Percentiles rank a stretch among this genome's conserved stretches.
phyloP scores from a whole-genome alignment of 805 yeast species.

The Candida palmyrensis region DNA sequence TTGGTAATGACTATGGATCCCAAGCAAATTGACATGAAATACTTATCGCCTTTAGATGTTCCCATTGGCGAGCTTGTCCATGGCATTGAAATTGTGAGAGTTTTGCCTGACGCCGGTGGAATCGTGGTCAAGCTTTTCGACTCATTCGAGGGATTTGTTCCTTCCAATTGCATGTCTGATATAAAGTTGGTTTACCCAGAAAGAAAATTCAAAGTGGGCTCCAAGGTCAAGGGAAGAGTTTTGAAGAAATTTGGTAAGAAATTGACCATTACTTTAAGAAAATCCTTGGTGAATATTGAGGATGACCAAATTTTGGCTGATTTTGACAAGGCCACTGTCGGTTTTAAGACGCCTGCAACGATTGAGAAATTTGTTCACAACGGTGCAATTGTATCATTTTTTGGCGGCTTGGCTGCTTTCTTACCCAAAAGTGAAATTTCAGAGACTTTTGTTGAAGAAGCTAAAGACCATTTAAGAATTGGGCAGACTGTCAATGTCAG shows the following conservation, averaged over 20 bases:
- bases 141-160: constrained; percentile 70
- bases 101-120: constrained; percentile 57
- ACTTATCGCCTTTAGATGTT: constrained; percentile 64
- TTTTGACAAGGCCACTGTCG: constrained; percentile 35
- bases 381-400: constrained; percentile 84
- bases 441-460: constrained; percentile 75
- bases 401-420: constrained; percentile 72
- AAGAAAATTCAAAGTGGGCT: constrained; percentile 82
- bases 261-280: constrained; percentile 69
- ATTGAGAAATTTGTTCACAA: constrained; percentile 63
- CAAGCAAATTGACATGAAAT: constrained; percentile 56
- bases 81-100: constrained; percentile 48
- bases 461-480: constrained; percentile 69
- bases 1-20: constrained; percentile 69
- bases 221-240: constrained; percentile 73
- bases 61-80: constrained; percentile 65
- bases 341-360: constrained; percentile 62
- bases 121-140: constrained; percentile 61
- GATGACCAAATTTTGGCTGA: constrained; percentile 45
- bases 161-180: constrained; percentile 76
- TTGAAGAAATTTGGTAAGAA: constrained; percentile 46
- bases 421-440: constrained; percentile 86
- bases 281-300: constrained; percentile 68
- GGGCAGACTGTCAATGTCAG: constrained; percentile 82
- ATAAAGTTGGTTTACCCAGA: constrained; percentile 83